Evolutionary conservation across 169 alveolate species (phyloP), one percentile per base, ranked within the genome.

Genomic region (Cryptosporidium felis): DNA sequence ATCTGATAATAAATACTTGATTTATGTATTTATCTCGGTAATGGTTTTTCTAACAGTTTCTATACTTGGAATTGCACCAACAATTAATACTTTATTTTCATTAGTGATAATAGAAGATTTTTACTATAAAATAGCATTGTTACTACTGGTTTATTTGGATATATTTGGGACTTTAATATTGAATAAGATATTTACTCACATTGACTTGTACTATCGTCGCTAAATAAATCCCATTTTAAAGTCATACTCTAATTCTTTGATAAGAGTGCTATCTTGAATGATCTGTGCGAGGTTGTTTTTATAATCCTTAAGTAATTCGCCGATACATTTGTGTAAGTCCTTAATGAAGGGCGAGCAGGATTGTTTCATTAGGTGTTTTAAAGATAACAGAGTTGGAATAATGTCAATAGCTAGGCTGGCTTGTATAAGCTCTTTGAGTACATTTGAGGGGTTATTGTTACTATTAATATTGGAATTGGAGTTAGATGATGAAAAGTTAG

Each of bases 1-100:
- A 59, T 63, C 62, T 41, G 91, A 92, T 28, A 92, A 93, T 85
- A 89, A 88, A 80, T 63, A 62, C 36, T 79, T 93, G 41, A 79
- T 51, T 30, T 60, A 61, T 36, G 63, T 89, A 12, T 65, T 91
- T 12, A 49, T 49, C 6, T 34, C 34, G 9, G 82, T 91, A 5
- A 53, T 80, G 23, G 12, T 36, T 34, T 61, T 90, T 36, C 16
- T 91, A 47, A 32, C 62, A 32, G 42, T 65, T 28, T 53, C 91
- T 58, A 80, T 88, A 42, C 59, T 85, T n/a, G 94, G 90, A 65
- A 16, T 90, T 2, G 51, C 65, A 34, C 67, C 80, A 28, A 81
- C 82, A 9, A 38, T 91, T 21, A 82, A 62, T 53, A 40, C 56
- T 14, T 90, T 63, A 81, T 61, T 91, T 74, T 91, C 94, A 9